Evolutionary conservation across 2,329 filamentous ascomycete genomes (phyloP), one percentile per base, ranked within the genome.

Genomic region (Akanthomyces dipterigenus): DNA sequence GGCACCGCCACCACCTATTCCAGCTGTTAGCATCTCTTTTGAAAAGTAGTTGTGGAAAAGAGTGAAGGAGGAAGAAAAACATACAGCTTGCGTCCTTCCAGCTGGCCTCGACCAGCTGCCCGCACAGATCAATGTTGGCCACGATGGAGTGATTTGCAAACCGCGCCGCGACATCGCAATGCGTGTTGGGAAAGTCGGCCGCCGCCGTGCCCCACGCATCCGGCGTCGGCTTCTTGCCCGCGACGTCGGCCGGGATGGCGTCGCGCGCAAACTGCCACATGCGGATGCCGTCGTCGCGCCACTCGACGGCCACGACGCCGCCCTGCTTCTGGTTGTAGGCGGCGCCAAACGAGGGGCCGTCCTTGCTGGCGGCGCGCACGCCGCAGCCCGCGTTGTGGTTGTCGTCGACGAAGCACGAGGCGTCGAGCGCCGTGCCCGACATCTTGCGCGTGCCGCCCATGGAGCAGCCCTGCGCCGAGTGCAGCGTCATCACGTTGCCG

Each of bases 61-160:
- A 24, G 51, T 1, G 18, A 31, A 18, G 20, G 49, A 12, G 53
- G 34, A 12, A 26, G 24, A 9, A 20, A 22, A 11, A 68, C 72
- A 70, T 68, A 75, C 78, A 80, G 58, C 76, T 78, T 22, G 81
- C 82, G 14, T 71, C 65, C 2, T 73, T 71, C 66, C 79, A 84
- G 38, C 74, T 71, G 3, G 72, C 74, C 50, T 80, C 79, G 3
- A 80, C 81, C 65, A 83, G 76, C 45, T 80, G 71, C 0, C 86
- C 87, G 65, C 86, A 89, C 8, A 89, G 72, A 69, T 86, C 82
- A 64, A 88, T 88, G 67, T 89, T 88, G 46, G 80, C 80, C 64
- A 88, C 79, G 65, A 89, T 88, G 65, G 83, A 86, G 70, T 87
- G 81, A 67, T 88, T 89, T 59, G 72, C 76, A 70, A 89, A 88